Evolutionary conservation across 176 grass and related monocot species (phyloP).

Genomic region (Paspalum vaginatum): DNA sequence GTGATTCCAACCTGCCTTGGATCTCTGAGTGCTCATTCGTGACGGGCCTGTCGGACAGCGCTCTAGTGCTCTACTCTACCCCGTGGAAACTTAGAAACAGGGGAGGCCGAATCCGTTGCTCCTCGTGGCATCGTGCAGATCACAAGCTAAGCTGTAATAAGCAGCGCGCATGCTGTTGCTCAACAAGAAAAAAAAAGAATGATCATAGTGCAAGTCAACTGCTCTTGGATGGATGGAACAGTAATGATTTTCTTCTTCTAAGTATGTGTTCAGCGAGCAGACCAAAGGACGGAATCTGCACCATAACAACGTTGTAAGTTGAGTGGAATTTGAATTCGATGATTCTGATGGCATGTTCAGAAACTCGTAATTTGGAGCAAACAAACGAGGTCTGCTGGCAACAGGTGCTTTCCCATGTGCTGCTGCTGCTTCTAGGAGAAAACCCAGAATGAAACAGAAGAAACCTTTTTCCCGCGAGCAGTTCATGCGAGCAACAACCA

Average conservation of each 20-base stretch:
- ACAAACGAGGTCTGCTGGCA: too few relatives aligned
- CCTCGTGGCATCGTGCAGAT: neutral
- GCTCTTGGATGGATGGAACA: constrained; percentile 2
- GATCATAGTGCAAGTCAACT: neutral
- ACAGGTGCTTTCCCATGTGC: too few relatives aligned
- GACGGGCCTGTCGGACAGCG: too few relatives aligned
- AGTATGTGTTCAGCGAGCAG: too few relatives aligned
- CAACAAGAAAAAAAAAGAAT: neutral
- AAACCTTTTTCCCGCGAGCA: constrained; percentile 22
- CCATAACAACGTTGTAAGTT: too few relatives aligned
- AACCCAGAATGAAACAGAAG: neutral
- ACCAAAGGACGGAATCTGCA: too few relatives aligned
- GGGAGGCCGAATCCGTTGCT: neutral
- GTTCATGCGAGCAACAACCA: constrained; percentile 17
- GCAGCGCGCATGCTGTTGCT: neutral
- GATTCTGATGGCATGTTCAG: neutral
- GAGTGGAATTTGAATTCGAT: too few relatives aligned
- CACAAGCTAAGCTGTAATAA: neutral
- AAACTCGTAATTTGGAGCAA: neutral
- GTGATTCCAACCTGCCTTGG: neutral
- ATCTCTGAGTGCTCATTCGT: too few relatives aligned
- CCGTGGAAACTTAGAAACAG: neutral
- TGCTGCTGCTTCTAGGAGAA: neutral
- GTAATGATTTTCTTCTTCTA: neutral
- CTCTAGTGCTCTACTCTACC: too few relatives aligned